These are phyloP conservation scores for Trichoderma asperellum DNA, from an alignment of 2,329 filamentous ascomycete genomes.

Conservation along the genomic window DNA sequence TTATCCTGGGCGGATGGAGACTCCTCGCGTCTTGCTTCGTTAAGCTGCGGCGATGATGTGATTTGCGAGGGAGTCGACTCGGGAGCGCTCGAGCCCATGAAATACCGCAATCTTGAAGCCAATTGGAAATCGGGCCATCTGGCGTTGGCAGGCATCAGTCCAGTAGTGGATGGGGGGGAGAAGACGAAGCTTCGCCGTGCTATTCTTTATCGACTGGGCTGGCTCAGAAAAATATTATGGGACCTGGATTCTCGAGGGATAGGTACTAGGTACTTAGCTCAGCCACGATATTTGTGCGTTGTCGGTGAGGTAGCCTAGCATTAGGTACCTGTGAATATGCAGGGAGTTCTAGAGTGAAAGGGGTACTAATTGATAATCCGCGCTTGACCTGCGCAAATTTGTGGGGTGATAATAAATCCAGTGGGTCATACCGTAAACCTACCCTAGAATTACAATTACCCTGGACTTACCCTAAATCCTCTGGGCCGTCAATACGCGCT, in stretches of 20 bases:
- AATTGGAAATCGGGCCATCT: conserved; percentile 43
- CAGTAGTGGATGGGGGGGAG: conserved; percentile 14
- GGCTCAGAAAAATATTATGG: conserved; percentile 23
- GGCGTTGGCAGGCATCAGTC: conserved; percentile 39
- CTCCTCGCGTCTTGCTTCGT: conserved; percentile 27
- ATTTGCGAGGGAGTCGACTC: conserved; percentile 34
- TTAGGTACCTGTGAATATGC: neutral
- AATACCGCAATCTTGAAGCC: conserved; percentile 39
- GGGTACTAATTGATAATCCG: neutral
- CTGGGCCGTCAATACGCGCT: neutral
- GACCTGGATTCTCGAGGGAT: conserved; percentile 24
- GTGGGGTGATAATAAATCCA: conserved; percentile 7
- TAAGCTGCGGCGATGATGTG: conserved; percentile 24
- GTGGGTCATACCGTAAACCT: neutral
- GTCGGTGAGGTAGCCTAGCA: conserved; percentile 25
- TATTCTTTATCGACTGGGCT: neutral
- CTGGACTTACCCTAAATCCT: neutral
- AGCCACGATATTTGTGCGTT: conserved; percentile 20
- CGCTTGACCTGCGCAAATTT: neutral
- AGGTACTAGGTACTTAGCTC: conserved; percentile 11
- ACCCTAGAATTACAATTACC: conserved; percentile 3
- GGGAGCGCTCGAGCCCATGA: conserved; percentile 37
- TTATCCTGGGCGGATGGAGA: conserved; percentile 28
- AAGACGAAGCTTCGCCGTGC: conserved; percentile 13
- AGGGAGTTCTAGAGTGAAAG: too few relatives aligned